Percentiles rank a stretch among this genome's conserved stretches.
These are phyloP conservation scores for Echria macrotheca DNA, from an alignment of 495 filamentous ascomycete genomes.

Conservation along the genomic window DNA sequence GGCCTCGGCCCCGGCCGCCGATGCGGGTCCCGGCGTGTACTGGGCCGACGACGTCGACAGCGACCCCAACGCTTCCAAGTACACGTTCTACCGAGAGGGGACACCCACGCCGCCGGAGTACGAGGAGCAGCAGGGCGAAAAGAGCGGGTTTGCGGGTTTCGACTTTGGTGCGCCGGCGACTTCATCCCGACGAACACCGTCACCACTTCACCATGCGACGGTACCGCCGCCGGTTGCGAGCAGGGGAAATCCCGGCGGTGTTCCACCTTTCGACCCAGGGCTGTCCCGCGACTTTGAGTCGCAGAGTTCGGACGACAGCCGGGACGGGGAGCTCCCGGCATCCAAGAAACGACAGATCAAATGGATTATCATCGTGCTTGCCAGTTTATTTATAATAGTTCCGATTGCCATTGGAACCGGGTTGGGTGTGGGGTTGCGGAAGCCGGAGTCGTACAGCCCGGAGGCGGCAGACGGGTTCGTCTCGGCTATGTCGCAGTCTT, in stretches of 20 bases:
- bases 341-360: conserved; percentile 27
- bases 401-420: conserved; percentile 32
- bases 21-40: conserved; percentile 19
- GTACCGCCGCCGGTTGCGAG: too few relatives aligned
- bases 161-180: too few relatives aligned
- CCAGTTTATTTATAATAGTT: conserved; percentile 28
- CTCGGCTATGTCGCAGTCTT: too few relatives aligned
- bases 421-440: conserved; percentile 28
- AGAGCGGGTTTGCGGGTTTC: conserved; percentile 2
- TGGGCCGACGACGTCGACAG: conserved; percentile 27
- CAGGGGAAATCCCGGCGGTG: too few relatives aligned
- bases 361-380: conserved; percentile 18
- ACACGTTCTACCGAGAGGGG: conserved; percentile 35
- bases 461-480: too few relatives aligned
- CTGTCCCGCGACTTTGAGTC: background rate
- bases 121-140: conserved; percentile 10
- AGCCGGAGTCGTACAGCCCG: too few relatives aligned
- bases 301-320: background rate
- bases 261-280: too few relatives aligned
- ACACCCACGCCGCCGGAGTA: conserved; percentile 28
- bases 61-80: conserved; percentile 17
- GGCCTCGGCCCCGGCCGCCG: background rate
- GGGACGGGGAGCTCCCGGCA: conserved; percentile 5
- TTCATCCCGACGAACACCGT: too few relatives aligned
- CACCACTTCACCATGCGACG: too few relatives aligned